Conservation (phyloP, 805 yeast genomes). For the Lipomyces japonicus region DNA sequence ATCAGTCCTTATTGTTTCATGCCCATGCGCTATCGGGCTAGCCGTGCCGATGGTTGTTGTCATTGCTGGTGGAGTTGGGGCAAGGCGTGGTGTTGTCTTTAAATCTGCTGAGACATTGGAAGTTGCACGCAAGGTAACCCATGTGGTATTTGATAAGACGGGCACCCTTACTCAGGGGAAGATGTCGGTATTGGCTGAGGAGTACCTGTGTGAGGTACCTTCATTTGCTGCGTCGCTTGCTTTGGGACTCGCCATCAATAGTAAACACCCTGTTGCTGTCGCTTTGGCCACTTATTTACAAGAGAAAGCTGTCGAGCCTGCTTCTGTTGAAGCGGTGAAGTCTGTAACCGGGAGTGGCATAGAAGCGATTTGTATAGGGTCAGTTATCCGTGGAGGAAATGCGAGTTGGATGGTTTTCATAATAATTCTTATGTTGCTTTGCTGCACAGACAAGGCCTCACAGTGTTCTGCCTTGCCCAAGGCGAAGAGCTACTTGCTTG, state of each 20-base stretch:
- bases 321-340: constrained; percentile 6
- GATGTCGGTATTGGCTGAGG: background rate
- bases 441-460: constrained; percentile 1
- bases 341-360: constrained; percentile 16
- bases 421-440: constrained; percentile 1
- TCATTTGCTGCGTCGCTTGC: too few relatives aligned
- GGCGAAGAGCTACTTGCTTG: too few relatives aligned
- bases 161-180: constrained; percentile 29
- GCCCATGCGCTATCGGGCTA: constrained; percentile 31
- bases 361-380: background rate
- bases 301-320: background rate
- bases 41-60: constrained; percentile 27
- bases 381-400: too few relatives aligned
- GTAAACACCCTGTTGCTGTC: constrained; percentile 16
- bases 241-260: constrained; percentile 5
- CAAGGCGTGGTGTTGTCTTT: constrained; percentile 19
- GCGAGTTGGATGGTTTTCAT: too few relatives aligned
- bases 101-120: constrained; percentile 18
- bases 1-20: constrained; percentile 18
- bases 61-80: constrained; percentile 28
- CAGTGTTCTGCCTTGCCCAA: constrained; percentile 10
- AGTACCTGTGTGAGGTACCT: background rate
- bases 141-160: constrained; percentile 28
- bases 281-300: constrained; percentile 11
- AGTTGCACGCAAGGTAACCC: constrained; percentile 8